Percentiles rank a stretch among this genome's conserved stretches.
phyloP scores from a whole-genome alignment of 768 basidiomycete species.

The Russula sp. region DNA sequence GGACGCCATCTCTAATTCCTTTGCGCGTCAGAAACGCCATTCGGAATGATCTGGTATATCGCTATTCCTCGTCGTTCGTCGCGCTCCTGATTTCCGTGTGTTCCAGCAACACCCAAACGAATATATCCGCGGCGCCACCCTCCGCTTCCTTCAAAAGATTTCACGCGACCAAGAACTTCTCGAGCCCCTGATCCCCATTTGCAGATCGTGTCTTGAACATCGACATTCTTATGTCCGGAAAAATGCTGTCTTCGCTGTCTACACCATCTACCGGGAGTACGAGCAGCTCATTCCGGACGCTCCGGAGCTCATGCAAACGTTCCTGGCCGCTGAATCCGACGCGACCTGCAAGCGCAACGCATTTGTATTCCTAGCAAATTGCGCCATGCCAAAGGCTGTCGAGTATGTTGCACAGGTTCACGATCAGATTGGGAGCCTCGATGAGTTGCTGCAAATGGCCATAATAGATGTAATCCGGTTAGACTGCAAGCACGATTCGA shows the following conservation, averaged over 20 bases:
- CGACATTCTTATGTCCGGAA: slow-evolving; percentile 97
- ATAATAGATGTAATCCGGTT: slow-evolving; percentile 88
- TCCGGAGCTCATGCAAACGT: slow-evolving; percentile 91
- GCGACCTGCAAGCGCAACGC: slow-evolving; percentile 96
- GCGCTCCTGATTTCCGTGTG: slow-evolving; percentile 6
- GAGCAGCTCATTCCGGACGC: slow-evolving; percentile 95
- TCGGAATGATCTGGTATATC: slow-evolving; percentile 87
- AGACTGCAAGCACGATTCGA: slow-evolving; percentile 81
- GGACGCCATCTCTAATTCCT: slow-evolving; percentile 2
- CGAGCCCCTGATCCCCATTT: slow-evolving; percentile 92
- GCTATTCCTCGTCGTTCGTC: background rate
- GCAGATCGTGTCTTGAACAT: slow-evolving; percentile 91
- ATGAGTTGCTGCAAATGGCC: slow-evolving; percentile 92
- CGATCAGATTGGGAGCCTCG: slow-evolving; percentile 73
- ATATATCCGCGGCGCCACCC: slow-evolving; percentile 96
- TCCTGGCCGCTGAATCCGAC: slow-evolving; percentile 93
- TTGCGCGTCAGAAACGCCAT: slow-evolving; percentile 71
- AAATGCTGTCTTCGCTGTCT: slow-evolving; percentile 95
- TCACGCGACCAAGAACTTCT: slow-evolving; percentile 87
- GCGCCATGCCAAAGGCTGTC: slow-evolving; percentile 83
- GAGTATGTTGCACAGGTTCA: slow-evolving; percentile 84
- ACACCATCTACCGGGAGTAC: slow-evolving; percentile 89
- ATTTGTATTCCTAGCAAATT: slow-evolving; percentile 86
- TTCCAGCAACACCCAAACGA: slow-evolving; percentile 96
- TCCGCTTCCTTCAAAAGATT: slow-evolving; percentile 95